These are phyloP conservation scores for Adansonia madagascariensis DNA, from an alignment of 441 rosid species.

Conservation along the genomic window DNA sequence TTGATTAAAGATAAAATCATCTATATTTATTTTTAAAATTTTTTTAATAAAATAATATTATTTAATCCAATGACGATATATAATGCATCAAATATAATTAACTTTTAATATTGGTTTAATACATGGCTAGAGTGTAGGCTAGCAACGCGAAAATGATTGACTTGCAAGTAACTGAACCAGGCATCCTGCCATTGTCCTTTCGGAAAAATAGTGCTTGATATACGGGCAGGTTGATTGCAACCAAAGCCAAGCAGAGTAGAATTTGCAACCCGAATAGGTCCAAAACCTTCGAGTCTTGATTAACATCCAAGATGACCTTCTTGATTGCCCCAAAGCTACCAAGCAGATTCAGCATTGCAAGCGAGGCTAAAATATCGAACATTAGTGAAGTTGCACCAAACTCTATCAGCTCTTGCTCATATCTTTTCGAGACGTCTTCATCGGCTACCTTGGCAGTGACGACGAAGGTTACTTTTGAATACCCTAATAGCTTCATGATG, in stretches of 20 bases:
- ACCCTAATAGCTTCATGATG: slow-evolving; percentile 35
- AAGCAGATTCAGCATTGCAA: slow-evolving; percentile 38
- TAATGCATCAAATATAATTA: no score
- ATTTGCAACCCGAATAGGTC: slow-evolving; percentile 29
- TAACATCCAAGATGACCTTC: slow-evolving; percentile 8
- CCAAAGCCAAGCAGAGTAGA: slow-evolving; percentile 29
- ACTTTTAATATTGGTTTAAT: neutral
- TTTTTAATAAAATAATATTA: no score
- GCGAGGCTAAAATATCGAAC: slow-evolving; percentile 38
- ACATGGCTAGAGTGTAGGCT: neutral
- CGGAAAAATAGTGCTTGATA: slow-evolving; percentile 40
- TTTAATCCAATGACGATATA: no score
- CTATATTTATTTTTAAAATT: no score
- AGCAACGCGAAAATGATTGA: slow-evolving; percentile 29
- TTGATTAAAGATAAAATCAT: no score
- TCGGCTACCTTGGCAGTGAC: slow-evolving; percentile 39
- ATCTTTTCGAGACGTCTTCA: slow-evolving; percentile 33
- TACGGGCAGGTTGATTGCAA: slow-evolving; percentile 37
- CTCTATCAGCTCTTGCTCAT: slow-evolving; percentile 41
- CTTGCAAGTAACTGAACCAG: slow-evolving; percentile 29
- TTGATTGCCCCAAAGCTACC: slow-evolving; percentile 25
- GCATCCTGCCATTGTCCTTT: slow-evolving; percentile 37
- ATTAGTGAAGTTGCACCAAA: slow-evolving; percentile 39
- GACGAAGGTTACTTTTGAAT: slow-evolving; percentile 27
- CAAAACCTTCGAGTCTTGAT: neutral